Evolutionary conservation across 2,329 filamentous ascomycete genomes (phyloP).

Genomic region (Diaporthe aspalathi): DNA sequence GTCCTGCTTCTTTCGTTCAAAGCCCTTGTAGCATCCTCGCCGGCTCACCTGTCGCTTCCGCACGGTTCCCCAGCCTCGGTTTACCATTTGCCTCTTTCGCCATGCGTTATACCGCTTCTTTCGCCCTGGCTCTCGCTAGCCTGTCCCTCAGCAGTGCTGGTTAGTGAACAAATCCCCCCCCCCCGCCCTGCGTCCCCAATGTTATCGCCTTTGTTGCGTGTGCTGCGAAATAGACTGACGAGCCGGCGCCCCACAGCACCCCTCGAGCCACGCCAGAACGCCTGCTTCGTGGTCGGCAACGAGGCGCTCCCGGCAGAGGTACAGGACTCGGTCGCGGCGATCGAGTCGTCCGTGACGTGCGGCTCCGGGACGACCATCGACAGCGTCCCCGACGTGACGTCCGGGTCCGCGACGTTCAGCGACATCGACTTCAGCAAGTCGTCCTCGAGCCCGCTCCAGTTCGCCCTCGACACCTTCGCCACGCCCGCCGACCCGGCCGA

Average conservation of each 20-base stretch:
- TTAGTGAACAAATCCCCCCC: too few relatives aligned
- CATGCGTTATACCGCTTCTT: slow-evolving; percentile 31
- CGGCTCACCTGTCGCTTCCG: slow-evolving; percentile 25
- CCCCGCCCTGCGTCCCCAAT: background rate
- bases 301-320: slow-evolving; percentile 63
- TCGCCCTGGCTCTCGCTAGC: slow-evolving; percentile 33
- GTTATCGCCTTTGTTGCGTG: background rate
- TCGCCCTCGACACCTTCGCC: slow-evolving; percentile 65
- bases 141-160: slow-evolving; percentile 18
- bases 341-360: slow-evolving; percentile 63
- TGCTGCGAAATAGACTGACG: background rate
- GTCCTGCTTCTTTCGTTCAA: slow-evolving; percentile 2
- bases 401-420: slow-evolving; percentile 62
- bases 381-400: slow-evolving; percentile 67
- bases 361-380: slow-evolving; percentile 58
- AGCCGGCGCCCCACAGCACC: background rate
- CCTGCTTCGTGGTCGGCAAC: slow-evolving; percentile 67
- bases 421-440: slow-evolving; percentile 67
- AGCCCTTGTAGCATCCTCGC: background rate
- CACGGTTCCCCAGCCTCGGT: background rate
- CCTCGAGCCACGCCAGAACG: slow-evolving; percentile 47
- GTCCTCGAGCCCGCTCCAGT: slow-evolving; percentile 59
- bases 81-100: background rate
- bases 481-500: slow-evolving; percentile 61
- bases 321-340: slow-evolving; percentile 52